phyloP scores from a whole-genome alignment of 805 yeast species.

The Yarrowia sp. region DNA sequence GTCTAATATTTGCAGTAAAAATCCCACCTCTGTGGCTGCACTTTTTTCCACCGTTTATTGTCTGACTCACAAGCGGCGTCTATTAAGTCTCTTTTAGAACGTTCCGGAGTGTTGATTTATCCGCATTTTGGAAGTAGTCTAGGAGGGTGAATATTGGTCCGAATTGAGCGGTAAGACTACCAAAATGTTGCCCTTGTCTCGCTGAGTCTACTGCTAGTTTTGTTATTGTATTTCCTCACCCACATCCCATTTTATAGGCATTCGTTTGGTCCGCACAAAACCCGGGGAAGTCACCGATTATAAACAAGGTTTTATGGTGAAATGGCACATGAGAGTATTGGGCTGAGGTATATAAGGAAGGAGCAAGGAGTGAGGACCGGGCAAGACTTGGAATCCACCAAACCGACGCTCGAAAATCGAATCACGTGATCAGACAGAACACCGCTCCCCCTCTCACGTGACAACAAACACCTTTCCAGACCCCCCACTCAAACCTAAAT shows the following conservation, averaged over 20 bases:
- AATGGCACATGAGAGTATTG: conserved; percentile 7
- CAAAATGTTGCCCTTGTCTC: too few species aligned
- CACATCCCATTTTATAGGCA: too few species aligned
- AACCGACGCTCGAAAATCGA: too few species aligned
- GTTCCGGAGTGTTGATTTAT: conserved; percentile 7
- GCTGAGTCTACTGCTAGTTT: too few species aligned
- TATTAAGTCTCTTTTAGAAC: conserved; percentile 1
- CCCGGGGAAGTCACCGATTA: neutral
- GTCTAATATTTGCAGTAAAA: neutral
- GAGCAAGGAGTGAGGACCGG: too few species aligned
- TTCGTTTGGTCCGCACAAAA: too few species aligned
- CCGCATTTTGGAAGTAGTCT: neutral
- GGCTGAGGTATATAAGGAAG: conserved; percentile 4
- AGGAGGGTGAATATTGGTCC: neutral
- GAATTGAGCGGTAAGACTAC: too few species aligned
- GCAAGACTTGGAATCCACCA: too few species aligned
- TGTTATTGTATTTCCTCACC: too few species aligned
- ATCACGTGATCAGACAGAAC: too few species aligned
- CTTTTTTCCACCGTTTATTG: too few species aligned
- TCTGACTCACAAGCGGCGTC: conserved; percentile 7
- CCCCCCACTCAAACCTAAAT: conserved; percentile 9
- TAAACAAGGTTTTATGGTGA: conserved; percentile 17
- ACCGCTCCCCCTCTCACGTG: too few species aligned
- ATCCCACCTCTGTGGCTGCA: neutral
- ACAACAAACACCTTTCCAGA: neutral